Evolutionary conservation across 2,329 filamentous ascomycete species (phyloP), one percentile per base, ranked within the genome.

Genomic region (Incumbomyces lentus): DNA sequence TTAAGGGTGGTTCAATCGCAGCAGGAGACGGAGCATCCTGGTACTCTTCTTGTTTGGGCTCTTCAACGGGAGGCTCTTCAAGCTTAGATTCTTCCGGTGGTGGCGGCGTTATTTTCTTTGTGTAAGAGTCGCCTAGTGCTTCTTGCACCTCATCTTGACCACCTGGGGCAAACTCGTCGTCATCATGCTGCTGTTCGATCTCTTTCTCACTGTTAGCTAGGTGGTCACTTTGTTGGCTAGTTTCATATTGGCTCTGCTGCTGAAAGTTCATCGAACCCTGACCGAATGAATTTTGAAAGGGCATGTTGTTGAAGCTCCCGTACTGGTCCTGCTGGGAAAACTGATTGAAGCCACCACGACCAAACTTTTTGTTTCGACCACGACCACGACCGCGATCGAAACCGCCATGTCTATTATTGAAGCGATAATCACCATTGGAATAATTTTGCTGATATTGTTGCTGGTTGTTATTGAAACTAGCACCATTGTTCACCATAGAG

Each of bases 401-500:
- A 72, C 84, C 87, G 72, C 87, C 83, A 81, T 86, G 86, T 77
- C 78, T 81, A 46, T 44, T 47, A 32, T 46, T 31, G 31, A 22
- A 39, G 68, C 84, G 71, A 62, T 71, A 75, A 64, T 78, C 74
- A 73, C 76, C 73, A 72, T 73, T 76, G 68, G 69, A 69, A 65
- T 72, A 77, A 57, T 68, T 64, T 52, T 64, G 63, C 60, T 74
- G 71, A 37, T 44, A 33, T 32, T 44, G 36, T 22, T 39, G 29
- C 33, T 44, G 41, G 41, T 81, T 81, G 74, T 79, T 74, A 74
- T 84, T 83, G 79, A 78, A 86, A 71, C 86, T 82, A 84, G 81
- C 80, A 74, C 79, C 81, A 85, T 62, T 78, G 95, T 89, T 85
- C 85, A 95, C 95, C 79, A 90, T 53, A 29, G 53, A 52, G 49